Conservation (phyloP, 495 filamentous ascomycete species). For the Lichina pygmaea region DNA sequence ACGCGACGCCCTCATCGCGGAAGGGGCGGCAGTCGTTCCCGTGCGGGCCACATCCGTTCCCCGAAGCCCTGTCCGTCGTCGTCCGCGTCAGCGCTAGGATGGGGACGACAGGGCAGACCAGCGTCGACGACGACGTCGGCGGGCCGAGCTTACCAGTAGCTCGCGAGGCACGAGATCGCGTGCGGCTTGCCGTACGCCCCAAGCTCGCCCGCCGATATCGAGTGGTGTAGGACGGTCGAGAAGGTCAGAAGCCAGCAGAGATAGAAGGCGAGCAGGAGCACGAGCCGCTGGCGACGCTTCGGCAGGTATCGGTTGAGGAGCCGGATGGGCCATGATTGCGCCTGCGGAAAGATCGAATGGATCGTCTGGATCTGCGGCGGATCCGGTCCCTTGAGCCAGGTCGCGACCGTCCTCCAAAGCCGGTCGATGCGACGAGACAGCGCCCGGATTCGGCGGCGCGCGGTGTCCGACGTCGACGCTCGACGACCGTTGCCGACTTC, state of each 20-base stretch:
- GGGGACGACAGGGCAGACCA: too few relatives aligned
- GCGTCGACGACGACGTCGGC: background rate
- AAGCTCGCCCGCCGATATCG: conserved; percentile 34
- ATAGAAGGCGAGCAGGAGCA: conserved; percentile 32
- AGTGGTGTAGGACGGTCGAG: conserved; percentile 33
- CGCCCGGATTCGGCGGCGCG: too few relatives aligned
- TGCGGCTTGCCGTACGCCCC: conserved; percentile 38
- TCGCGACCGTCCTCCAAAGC: conserved; percentile 12
- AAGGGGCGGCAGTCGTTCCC: conserved; percentile 68
- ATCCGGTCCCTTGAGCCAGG: conserved; percentile 49
- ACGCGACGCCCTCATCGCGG: conserved; percentile 35
- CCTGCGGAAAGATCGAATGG: conserved; percentile 34
- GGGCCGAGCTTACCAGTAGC: conserved; percentile 20
- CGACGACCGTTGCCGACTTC: too few relatives aligned
- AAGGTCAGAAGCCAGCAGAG: conserved; percentile 49
- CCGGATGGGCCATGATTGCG: conserved; percentile 41
- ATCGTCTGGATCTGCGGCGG: conserved; percentile 36
- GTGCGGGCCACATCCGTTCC: conserved; percentile 53
- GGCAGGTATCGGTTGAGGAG: conserved; percentile 35
- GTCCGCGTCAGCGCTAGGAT: background rate
- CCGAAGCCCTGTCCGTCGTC: conserved; percentile 28
- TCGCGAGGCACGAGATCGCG: conserved; percentile 38
- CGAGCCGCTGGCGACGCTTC: conserved; percentile 28
- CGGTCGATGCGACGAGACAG: background rate
- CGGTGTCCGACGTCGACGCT: too few relatives aligned